These are phyloP conservation scores for Trypanosoma rangeli DNA, from an alignment of 208 protist species.

Conservation along the genomic window DNA sequence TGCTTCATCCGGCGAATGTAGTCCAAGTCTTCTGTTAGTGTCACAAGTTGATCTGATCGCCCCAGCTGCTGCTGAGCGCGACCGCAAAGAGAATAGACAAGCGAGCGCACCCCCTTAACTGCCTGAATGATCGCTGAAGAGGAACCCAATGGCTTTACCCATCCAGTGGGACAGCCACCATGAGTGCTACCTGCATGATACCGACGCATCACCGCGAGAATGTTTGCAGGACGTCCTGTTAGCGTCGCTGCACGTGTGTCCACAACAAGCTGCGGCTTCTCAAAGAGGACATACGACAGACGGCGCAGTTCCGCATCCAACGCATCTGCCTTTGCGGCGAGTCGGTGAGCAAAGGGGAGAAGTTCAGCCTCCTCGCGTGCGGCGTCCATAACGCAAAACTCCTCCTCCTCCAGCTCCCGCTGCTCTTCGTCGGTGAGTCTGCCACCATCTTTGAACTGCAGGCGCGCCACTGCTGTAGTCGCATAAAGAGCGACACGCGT, in stretches of 20 bases:
- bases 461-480: neutral
- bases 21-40: slow-evolving; percentile 48
- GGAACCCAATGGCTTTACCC: slow-evolving; percentile 23
- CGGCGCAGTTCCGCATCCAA: slow-evolving; percentile 63
- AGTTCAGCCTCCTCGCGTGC: slow-evolving; percentile 37
- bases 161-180: neutral
- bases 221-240: slow-evolving; percentile 44
- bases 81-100: neutral
- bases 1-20: slow-evolving; percentile 57
- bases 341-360: slow-evolving; percentile 44
- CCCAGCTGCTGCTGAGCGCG: neutral
- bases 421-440: neutral
- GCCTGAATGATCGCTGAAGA: slow-evolving; percentile 26
- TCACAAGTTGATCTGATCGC: slow-evolving; percentile 8
- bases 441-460: neutral
- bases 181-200: neutral
- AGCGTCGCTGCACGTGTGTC: slow-evolving; percentile 42
- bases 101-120: neutral
- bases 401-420: slow-evolving; percentile 42
- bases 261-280: slow-evolving; percentile 57
- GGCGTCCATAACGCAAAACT: slow-evolving; percentile 49
- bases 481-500: neutral
- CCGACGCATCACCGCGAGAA: slow-evolving; percentile 34
- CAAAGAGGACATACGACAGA: slow-evolving; percentile 55
- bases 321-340: slow-evolving; percentile 60